phyloP scores from a whole-genome alignment of 202 grass and related monocot genomes.

The Dendrocalamus latiflorus region DNA sequence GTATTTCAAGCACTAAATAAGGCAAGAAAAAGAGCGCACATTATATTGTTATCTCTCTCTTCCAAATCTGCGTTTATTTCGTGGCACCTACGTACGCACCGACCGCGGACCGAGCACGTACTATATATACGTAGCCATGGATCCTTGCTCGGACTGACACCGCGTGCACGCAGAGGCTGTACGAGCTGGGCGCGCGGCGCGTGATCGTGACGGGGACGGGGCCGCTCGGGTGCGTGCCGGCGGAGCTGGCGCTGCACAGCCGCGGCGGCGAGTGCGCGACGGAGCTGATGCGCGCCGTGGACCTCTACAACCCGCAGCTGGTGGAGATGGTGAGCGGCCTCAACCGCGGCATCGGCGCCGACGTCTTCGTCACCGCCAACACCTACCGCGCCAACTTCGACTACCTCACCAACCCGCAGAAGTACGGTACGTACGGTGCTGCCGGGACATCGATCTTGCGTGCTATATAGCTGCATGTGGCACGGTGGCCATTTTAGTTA shows the following conservation, averaged over 20 bases:
- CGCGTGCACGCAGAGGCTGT: conserved; percentile 44
- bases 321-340: conserved; percentile 46
- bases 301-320: conserved; percentile 87
- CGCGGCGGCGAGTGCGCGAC: conserved; percentile 53
- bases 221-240: conserved; percentile 78
- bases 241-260: conserved; percentile 76
- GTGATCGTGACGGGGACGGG: conserved; percentile 87
- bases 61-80: background rate
- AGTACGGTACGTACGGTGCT: conserved; percentile 39
- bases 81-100: too few species aligned
- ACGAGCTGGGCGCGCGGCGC: conserved; percentile 61
- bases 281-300: conserved; percentile 57
- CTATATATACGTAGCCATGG: background rate
- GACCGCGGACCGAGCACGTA: background rate
- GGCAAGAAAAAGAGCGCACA: background rate
- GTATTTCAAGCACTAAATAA: background rate
- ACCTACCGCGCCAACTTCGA: conserved; percentile 55
- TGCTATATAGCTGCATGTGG: background rate
- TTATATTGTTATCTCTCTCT: background rate
- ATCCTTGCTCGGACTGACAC: background rate
- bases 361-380: conserved; percentile 76
- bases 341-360: conserved; percentile 46
- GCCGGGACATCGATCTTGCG: background rate
- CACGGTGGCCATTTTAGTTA: background rate
- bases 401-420: conserved; percentile 72